These are phyloP conservation scores for Xylaria castorea DNA, from an alignment of 495 filamentous ascomycete species.

Conservation along the genomic window DNA sequence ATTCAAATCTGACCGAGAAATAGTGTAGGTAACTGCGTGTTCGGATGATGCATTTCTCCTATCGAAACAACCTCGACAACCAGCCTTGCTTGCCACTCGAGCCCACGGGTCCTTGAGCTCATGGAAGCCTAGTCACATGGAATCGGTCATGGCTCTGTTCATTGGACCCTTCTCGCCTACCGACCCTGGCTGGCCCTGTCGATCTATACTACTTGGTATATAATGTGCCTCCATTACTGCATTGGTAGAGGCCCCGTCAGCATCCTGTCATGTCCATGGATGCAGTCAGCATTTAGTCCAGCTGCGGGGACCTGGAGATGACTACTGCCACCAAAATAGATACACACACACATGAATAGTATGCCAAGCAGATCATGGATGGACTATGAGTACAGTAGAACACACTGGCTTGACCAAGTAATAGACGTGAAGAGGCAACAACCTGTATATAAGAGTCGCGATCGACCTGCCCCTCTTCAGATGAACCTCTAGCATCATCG, in stretches of 20 bases:
- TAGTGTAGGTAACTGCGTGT: neutral
- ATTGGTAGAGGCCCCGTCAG: conserved; percentile 24
- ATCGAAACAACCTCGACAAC: neutral
- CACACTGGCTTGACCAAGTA: neutral
- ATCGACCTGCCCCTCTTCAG: neutral
- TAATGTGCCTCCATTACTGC: conserved; percentile 6
- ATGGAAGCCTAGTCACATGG: neutral
- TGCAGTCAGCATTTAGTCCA: conserved; percentile 23
- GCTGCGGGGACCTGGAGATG: conserved; percentile 25
- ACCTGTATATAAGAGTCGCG: conserved; percentile 27
- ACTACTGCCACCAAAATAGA: conserved; percentile 29
- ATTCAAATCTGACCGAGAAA: neutral
- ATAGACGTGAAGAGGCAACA: neutral
- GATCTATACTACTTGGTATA: conserved; percentile 7
- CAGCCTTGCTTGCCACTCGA: neutral
- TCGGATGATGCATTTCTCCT: neutral
- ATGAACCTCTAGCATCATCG: neutral
- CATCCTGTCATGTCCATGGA: conserved; percentile 13
- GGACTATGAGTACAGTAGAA: neutral
- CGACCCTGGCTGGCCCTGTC: conserved; percentile 16
- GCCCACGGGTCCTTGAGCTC: neutral
- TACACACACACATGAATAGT: neutral
- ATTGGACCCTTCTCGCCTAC: conserved; percentile 9
- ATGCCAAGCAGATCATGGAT: neutral
- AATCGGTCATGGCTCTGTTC: neutral